Evolutionary conservation across 1,284 basidiomycete genomes (phyloP), one percentile per base, ranked within the genome.

Genomic region (Hymenochaete sp.): DNA sequence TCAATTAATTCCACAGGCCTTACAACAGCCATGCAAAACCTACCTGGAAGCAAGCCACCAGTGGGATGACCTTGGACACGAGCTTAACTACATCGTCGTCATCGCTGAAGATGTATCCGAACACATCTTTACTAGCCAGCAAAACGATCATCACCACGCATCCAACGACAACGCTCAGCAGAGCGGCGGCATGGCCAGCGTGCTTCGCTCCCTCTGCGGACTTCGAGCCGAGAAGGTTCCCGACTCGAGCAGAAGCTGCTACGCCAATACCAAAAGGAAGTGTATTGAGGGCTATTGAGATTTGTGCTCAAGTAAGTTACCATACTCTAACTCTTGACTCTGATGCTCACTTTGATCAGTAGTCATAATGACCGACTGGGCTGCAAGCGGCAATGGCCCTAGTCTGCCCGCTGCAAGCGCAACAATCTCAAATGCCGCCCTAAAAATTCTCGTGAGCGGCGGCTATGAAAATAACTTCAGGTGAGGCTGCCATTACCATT

Each of bases 321-420:
- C 5, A 35, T n/a, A 4, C 13, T 16, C 5, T n/a, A 16, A 4
- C 18, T 27, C n/a, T 13, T 16, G 7, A 14, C 22, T 14, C 2
- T n/a, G 19, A n/a, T 10, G 55, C 65, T 49, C 50, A 81, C 82
- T 79, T 61, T 87, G 83, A 57, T 87, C 84, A 9, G 78, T 75
- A n/a, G 84, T 87, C 80, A 87, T 85, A 48, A 87, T 84, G 32
- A 85, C 77, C 1, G 80, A 79, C 56, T 88, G 83, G 2, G 81
- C 81, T 3, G 80, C 82, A 14, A 87, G 67, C 1, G 82, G 65
- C 28, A 81, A 57, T n/a, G 71, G 56, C 7, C 82, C 82, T 1
- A 88, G 65, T 16, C 74, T 67, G 13, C 81, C 82, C 7, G 84
- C 83, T n/a, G 79, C 79, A 16, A 86, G 62, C 3, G 82, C 83